phyloP scores from a whole-genome alignment of 805 yeast genomes.

The Cyberlindnera saturnus region DNA sequence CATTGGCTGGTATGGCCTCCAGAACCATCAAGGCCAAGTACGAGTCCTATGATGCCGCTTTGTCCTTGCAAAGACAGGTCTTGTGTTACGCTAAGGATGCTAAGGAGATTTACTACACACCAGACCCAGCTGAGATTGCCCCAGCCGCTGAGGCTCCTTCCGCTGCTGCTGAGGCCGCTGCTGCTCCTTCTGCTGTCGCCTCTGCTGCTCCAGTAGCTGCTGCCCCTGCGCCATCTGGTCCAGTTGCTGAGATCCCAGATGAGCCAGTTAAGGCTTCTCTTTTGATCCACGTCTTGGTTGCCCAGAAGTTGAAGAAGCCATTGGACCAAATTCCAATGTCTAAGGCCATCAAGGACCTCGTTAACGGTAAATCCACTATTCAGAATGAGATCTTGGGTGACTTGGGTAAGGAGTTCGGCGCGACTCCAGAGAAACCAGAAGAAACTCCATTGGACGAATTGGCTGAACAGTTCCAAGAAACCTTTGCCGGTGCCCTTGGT shows the following conservation, averaged over 20 bases:
- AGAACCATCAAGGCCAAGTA: slow-evolving; percentile 90
- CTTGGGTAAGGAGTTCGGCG: slow-evolving; percentile 95
- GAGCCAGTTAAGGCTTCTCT: slow-evolving; percentile 83
- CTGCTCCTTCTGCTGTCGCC: slow-evolving; percentile 52
- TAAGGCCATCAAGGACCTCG: slow-evolving; percentile 94
- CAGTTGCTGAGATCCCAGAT: slow-evolving; percentile 81
- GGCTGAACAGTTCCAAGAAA: slow-evolving; percentile 91
- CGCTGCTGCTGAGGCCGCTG: slow-evolving; percentile 26
- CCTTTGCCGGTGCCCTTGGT: slow-evolving; percentile 85
- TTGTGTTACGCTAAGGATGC: slow-evolving; percentile 94
- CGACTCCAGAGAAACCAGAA: slow-evolving; percentile 98
- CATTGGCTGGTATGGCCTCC: slow-evolving; percentile 97
- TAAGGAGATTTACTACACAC: slow-evolving; percentile 92
- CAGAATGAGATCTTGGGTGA: slow-evolving; percentile 99
- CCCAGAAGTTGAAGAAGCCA: slow-evolving; percentile 91
- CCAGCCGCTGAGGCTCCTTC: slow-evolving; percentile 24
- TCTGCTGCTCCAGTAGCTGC: slow-evolving; percentile 53
- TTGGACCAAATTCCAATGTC: slow-evolving; percentile 79
- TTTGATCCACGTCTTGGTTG: slow-evolving; percentile 82
- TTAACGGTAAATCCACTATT: slow-evolving; percentile 97
- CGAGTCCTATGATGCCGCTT: slow-evolving; percentile 96
- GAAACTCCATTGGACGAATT: slow-evolving; percentile 94
- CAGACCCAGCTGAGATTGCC: slow-evolving; percentile 52
- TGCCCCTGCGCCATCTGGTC: slow-evolving; percentile 58
- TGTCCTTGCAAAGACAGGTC: slow-evolving; percentile 80